Conservation (phyloP, 257 asterid genomes). For the Fraxinus anomala region DNA sequence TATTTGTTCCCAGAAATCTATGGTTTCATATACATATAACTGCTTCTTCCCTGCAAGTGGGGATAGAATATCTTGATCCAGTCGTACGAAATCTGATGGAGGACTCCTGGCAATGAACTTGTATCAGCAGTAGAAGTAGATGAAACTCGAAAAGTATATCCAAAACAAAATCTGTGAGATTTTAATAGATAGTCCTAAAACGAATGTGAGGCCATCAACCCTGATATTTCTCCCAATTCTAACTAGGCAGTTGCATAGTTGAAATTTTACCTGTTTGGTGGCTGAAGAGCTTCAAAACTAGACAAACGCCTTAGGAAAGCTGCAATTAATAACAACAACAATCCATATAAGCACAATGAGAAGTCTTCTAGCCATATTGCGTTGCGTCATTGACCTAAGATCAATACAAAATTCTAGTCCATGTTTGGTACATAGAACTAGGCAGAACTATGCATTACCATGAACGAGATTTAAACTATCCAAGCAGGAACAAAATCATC, state of each 20-base stretch:
- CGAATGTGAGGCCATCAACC: too few species aligned
- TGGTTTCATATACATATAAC: conserved; percentile 75
- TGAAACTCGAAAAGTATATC: not conserved
- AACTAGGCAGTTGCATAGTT: not conserved
- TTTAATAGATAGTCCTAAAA: not conserved
- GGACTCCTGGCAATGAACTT: conserved; percentile 56
- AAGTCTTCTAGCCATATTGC: not conserved
- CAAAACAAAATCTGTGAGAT: not conserved
- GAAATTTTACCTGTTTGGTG: conserved; percentile 51
- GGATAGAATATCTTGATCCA: conserved; percentile 91
- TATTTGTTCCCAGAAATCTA: conserved; percentile 91
- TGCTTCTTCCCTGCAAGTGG: conserved; percentile 93
- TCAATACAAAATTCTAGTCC: not conserved
- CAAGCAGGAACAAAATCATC: not conserved
- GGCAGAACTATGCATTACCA: not conserved
- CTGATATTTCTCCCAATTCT: too few species aligned
- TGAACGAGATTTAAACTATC: not conserved
- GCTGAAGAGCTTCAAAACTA: conserved; percentile 90
- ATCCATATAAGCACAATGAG: not conserved
- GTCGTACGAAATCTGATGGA: conserved; percentile 79
- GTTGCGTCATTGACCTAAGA: not conserved
- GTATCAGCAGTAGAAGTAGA: conserved; percentile 24
- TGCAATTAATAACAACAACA: conserved; percentile 33
- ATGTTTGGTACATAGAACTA: not conserved
- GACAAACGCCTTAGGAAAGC: conserved; percentile 80